Evolutionary conservation across 352 stramenopile genomes (phyloP), one percentile per base, ranked within the genome.

Genomic region (Pythium aquatile): DNA sequence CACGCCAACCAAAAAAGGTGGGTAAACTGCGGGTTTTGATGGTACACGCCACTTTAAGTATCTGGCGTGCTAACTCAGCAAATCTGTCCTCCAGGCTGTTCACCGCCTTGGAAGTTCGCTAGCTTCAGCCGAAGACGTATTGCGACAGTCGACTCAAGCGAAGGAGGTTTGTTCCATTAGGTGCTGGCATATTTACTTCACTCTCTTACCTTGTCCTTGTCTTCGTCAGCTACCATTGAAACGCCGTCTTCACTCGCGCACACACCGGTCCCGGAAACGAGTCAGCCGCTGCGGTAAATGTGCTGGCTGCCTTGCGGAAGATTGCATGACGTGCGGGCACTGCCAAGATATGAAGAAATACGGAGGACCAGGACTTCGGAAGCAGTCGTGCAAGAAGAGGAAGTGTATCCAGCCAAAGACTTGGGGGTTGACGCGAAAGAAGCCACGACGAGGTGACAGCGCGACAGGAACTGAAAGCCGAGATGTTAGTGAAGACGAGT

Each of bases 311-410:
- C 68, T 93, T 35, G 68, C 85, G 5, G 83, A 87, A 14, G 87
- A 96, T 40, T 96, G 87, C 68, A 92, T 94, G 86, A 80, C 81
- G 61, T 96, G 87, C 63, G 86, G 83, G 0, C 86, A 94, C 37
- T 96, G 87, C 57, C 83, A 94, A 63, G 87, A 96, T 58, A 96
- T 94, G 87, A 94, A 94, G 58, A 96, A 96, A 55, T 96, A 94
- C 39, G 87, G 87, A 29, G 87, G 87, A 9, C 87, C 87, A 24
- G 87, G 87, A 5, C 71, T 94, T 58, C 85, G 87, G 0, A 96
- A 96, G 48, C 87, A 94, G 55, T 96, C 85, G 26, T 96, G 87
- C 72, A 96, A 93, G 61, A 82, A 88, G 24, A 80, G 87, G 29
- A 96, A 96, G 48, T 96, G 87, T 51, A 65, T 89, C 16, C 89